phyloP scores from a whole-genome alignment of 345 rosid genomes.

The Triadica sebifera region DNA sequence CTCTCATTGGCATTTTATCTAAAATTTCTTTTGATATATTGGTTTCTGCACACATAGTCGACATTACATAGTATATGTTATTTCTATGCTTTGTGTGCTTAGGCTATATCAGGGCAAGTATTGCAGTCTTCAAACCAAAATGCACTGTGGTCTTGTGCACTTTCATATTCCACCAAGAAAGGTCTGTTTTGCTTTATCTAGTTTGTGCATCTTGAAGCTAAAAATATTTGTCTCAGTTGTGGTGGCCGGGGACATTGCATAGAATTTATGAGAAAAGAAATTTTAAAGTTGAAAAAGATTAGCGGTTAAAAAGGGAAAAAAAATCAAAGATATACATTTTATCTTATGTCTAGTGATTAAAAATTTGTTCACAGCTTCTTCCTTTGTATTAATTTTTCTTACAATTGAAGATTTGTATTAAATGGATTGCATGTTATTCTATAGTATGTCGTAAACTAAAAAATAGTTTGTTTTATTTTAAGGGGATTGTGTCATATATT shows the following conservation, averaged over 20 bases:
- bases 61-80: neutral
- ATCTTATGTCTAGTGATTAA: too few relatives aligned
- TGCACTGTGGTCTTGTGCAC: constrained; percentile 44
- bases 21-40: neutral
- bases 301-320: too few relatives aligned
- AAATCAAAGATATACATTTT: too few relatives aligned
- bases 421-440: neutral
- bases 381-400: neutral
- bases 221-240: neutral
- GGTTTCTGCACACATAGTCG: neutral
- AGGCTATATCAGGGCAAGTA: constrained; percentile 60
- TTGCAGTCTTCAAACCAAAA: constrained; percentile 47
- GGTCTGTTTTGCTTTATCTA: constrained; percentile 34
- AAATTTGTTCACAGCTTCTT: neutral
- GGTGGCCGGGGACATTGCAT: neutral
- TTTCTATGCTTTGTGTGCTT: constrained; percentile 1
- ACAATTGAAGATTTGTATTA: neutral
- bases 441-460: too few relatives aligned
- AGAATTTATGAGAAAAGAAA: neutral
- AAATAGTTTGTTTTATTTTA: too few relatives aligned
- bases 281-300: too few relatives aligned
- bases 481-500: neutral
- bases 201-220: neutral
- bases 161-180: constrained; percentile 52
- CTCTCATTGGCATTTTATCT: neutral